phyloP scores from a whole-genome alignment of 768 basidiomycete genomes.

The Termitomyces bulborhizus region DNA sequence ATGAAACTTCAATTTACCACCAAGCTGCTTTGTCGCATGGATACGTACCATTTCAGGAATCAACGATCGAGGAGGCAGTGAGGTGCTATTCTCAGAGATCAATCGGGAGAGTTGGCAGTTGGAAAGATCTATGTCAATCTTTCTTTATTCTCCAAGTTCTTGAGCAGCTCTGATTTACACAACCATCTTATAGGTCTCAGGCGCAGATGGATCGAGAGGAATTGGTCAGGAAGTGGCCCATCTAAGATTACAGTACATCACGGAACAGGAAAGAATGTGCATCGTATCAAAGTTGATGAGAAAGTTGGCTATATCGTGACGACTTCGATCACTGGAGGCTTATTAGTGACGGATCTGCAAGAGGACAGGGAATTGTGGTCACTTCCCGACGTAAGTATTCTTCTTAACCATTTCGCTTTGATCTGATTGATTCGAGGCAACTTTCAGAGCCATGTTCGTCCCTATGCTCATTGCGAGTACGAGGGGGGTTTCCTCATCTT shows the following conservation, averaged over 20 bases:
- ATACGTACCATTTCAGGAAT: conserved; percentile 27
- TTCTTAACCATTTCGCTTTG: not conserved
- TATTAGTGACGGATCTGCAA: conserved; percentile 52
- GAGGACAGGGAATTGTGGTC: conserved; percentile 51
- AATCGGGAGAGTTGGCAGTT: conserved; percentile 32
- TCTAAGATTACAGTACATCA: conserved; percentile 30
- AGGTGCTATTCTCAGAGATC: conserved; percentile 26
- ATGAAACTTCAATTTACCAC: conserved; percentile 52
- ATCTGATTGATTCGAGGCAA: conserved; percentile 1
- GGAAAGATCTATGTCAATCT: conserved; percentile 61
- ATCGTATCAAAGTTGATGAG: conserved; percentile 77
- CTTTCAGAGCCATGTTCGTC: conserved; percentile 41
- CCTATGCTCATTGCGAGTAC: conserved; percentile 69
- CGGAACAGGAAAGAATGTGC: conserved; percentile 35
- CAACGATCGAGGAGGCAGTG: conserved; percentile 24
- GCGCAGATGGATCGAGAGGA: conserved; percentile 36
- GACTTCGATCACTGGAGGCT: conserved; percentile 48
- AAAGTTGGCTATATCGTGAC: conserved; percentile 51
- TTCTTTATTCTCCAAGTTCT: not conserved
- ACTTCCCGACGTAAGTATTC: conserved; percentile 41
- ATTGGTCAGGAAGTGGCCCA: conserved; percentile 50
- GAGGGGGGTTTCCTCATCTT: conserved; percentile 66
- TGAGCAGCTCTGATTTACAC: not conserved
- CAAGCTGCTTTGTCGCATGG: conserved; percentile 47
- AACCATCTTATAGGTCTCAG: conserved; percentile 31